Evolutionary conservation across 2,329 filamentous ascomycete species (phyloP), one percentile per base, ranked within the genome.

Genomic region (Neonectria magnoliae): DNA sequence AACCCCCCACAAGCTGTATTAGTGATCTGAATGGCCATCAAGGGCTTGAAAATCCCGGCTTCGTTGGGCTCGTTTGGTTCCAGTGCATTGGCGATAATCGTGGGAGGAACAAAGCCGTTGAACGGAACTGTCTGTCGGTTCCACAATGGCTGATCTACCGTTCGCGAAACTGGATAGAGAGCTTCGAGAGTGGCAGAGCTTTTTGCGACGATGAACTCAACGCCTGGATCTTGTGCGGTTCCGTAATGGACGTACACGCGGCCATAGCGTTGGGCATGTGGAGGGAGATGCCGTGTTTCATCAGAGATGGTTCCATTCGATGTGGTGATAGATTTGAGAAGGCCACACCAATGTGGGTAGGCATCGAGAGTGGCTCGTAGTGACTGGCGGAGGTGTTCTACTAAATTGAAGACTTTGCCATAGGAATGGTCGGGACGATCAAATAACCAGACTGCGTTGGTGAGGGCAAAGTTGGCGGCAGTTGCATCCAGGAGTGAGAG

Each of bases 401-500:
- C 22, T 0, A 70, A 18, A 6, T 55, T 56, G 13, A 61, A 22
- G 1, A 29, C 5, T 3, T 59, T 42, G 1, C 11, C 10, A 2
- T n/a, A 9, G 4, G 33, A n/a, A 10, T 47, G 8, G 0, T 14
- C 41, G 3, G 69, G 64, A 0, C 44, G 59, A 6, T 70, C 57
- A 25, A 68, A 75, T 0, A 75, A 52, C 72, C 72, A 75, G 18
- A 73, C 59, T 8, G 72, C 72, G 11, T 60, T 71, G 1, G 65
- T 62, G 5, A 65, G 13, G 16, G 71, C 64, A 25, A 75, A 74
- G 27, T 69, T 65, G 59, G 70, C 71, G 0, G 68, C 57, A 2
- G 72, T 75, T 13, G 64, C 62, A 29, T 74, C 72, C 2, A 74
- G 57, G 2, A 74, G 60, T 5, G 72, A 74, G 10, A 72, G 44